Evolutionary conservation across 345 rosid species (phyloP), one percentile per base, ranked within the genome.

Genomic region (Chamaenerion angustifolium): DNA sequence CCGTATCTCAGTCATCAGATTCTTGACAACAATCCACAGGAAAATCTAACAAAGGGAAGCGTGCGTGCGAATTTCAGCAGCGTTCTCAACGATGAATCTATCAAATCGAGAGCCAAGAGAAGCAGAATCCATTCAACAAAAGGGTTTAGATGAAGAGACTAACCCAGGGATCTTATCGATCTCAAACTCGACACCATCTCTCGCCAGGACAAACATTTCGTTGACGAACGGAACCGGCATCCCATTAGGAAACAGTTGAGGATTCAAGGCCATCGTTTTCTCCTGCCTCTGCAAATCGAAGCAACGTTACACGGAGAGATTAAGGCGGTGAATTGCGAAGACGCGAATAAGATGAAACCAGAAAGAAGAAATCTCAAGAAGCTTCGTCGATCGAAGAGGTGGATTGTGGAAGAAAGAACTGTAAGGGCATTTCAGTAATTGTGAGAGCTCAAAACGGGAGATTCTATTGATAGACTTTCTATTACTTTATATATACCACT

Each of bases 151-250:
- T 31, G n/a, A 40, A n/a, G 52, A 14, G 0, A 8, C 46, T 51
- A 35, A 52, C 94, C 94, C 98, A n/a, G 95, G 87, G 59, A 86
- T 83, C 75, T 86, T 86, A 56, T 90, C 94, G 56, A 86, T 61
- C 57, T 86, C 77, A 65, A 86, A 86, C 66, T 86, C 98, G 62
- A 90, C 82, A 42, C 96, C 98, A 45, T 80, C 92, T 69, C 98
- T 65, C 64, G 76, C 70, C 44, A 90, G 72, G 55, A 90, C 94
- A 42, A 83, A 83, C 64, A 83, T 56, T 71, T 90, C 94, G 68
- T 72, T 76, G 54, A 71, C 70, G 57, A 86, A 90, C 18, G 94
- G 85, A 59, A 90, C 63, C 11, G 98, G 96, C 79, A 86, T 66
- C 17, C 96, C 92, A 62, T 80, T 76, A 6, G 75, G 80, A 49